These are phyloP conservation scores for Barnettozyma wickerhamii DNA, from an alignment of 805 yeast species.

Conservation along the genomic window DNA sequence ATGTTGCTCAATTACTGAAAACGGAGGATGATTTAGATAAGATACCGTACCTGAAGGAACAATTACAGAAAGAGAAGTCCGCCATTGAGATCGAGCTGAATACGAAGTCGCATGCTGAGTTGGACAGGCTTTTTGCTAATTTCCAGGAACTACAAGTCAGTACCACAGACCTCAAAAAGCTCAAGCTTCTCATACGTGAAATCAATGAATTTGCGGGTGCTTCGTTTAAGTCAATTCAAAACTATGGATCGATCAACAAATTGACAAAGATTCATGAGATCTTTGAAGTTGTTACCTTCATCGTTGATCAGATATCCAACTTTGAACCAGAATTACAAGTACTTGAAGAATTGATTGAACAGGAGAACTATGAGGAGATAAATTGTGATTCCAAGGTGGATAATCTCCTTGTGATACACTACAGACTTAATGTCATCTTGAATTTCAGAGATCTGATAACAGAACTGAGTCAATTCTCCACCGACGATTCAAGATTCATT, in stretches of 20 bases:
- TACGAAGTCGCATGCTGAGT: conserved; percentile 38
- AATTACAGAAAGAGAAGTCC: conserved; percentile 63
- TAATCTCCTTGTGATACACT: conserved; percentile 64
- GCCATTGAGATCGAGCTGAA: conserved; percentile 55
- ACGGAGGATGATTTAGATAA: conserved; percentile 50
- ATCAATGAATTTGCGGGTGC: conserved; percentile 50
- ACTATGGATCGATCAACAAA: conserved; percentile 64
- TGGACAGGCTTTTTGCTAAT: conserved; percentile 50
- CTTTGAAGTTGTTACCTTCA: conserved; percentile 61
- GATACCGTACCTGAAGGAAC: conserved; percentile 47
- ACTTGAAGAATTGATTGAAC: conserved; percentile 50
- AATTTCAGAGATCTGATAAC: conserved; percentile 76
- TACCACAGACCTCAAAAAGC: conserved; percentile 43
- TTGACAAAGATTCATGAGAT: conserved; percentile 68
- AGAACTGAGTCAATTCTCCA: conserved; percentile 44
- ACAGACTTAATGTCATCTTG: conserved; percentile 60
- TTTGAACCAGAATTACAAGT: conserved; percentile 47
- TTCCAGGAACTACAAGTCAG: conserved; percentile 34
- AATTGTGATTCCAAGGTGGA: conserved; percentile 44
- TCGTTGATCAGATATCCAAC: conserved; percentile 57
- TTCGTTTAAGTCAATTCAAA: conserved; percentile 53
- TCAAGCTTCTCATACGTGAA: conserved; percentile 41
- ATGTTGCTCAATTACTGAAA: conserved; percentile 30
- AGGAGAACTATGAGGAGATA: conserved; percentile 35
- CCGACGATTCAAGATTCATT: conserved; percentile 66